These are phyloP conservation scores for Colletotrichum chrysophilum DNA, from an alignment of 2,329 filamentous ascomycete genomes.

Conservation along the genomic window DNA sequence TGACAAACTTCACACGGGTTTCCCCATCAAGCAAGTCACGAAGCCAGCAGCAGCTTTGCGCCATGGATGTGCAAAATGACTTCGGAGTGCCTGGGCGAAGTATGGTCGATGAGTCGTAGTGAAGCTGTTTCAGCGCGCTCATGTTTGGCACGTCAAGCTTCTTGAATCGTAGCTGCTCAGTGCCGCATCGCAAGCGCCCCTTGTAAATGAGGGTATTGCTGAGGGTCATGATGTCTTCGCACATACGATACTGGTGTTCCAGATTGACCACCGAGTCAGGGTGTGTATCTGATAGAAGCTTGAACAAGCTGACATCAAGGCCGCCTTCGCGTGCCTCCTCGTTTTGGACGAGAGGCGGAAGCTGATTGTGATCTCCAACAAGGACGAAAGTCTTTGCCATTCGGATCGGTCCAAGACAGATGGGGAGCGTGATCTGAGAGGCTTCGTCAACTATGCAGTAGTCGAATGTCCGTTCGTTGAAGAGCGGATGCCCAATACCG, in stretches of 20 bases:
- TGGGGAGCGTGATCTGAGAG: conserved; percentile 94
- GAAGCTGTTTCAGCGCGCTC: conserved; percentile 61
- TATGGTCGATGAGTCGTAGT: conserved; percentile 59
- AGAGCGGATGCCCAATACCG: conserved; percentile 87
- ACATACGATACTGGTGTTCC: conserved; percentile 98
- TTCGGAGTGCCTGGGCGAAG: conserved; percentile 43
- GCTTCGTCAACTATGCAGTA: conserved; percentile 99
- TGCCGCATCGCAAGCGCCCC: conserved; percentile 90
- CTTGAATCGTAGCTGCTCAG: conserved; percentile 71
- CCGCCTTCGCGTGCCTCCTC: conserved; percentile 85
- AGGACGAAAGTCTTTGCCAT: conserved; percentile 93
- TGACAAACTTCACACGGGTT: conserved; percentile 83
- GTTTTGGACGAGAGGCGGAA: conserved; percentile 93
- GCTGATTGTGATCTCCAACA: conserved; percentile 95
- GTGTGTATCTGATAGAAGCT: conserved; percentile 87
- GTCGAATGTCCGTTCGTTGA: conserved; percentile 89
- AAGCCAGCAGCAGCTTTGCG: conserved; percentile 73
- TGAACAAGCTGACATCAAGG: conserved; percentile 92
- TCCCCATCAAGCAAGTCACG: conserved; percentile 71
- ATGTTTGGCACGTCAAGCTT: conserved; percentile 74
- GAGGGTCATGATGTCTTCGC: conserved; percentile 92
- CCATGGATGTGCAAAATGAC: conserved; percentile 61
- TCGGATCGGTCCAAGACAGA: conserved; percentile 91
- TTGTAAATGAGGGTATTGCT: conserved; percentile 93
- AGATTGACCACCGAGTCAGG: conserved; percentile 88